Evolutionary conservation across 2,329 filamentous ascomycete genomes (phyloP).

Genomic region (Talaromyces sp.): DNA sequence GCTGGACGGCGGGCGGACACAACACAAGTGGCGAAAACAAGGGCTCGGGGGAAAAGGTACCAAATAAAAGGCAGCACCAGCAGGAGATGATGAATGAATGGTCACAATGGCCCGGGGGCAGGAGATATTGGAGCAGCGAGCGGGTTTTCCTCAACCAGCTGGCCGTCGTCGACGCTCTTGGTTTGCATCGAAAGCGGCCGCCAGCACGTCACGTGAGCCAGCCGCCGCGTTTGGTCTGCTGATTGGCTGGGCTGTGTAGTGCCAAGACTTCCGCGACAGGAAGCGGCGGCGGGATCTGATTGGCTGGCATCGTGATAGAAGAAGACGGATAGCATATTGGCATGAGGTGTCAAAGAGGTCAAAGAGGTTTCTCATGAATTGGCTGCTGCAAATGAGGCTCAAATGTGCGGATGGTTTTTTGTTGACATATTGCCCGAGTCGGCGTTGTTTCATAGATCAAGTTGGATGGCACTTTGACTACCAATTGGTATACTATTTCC

Average conservation of each 20-base stretch:
- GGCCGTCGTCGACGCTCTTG: conserved; percentile 18
- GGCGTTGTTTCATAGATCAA: too few relatives aligned
- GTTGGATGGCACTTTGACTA: background rate
- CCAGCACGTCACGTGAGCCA: conserved; percentile 25
- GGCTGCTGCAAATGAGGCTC: background rate
- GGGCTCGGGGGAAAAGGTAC: background rate
- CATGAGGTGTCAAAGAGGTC: background rate
- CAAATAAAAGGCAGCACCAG: background rate
- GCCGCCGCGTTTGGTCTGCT: conserved; percentile 13
- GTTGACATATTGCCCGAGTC: background rate
- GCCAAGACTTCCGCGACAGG: conserved; percentile 19
- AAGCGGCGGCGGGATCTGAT: background rate
- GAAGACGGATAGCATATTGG: too few relatives aligned
- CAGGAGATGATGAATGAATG: background rate
- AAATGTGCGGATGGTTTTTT: background rate
- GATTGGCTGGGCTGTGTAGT: conserved; percentile 19
- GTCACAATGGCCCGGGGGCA: background rate
- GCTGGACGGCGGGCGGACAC: background rate
- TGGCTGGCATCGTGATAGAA: background rate
- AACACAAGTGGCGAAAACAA: background rate
- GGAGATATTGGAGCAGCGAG: conserved; percentile 1
- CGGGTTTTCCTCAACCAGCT: conserved; percentile 16
- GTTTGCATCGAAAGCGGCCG: conserved; percentile 39
- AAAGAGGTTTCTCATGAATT: background rate
- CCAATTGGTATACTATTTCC: background rate